phyloP scores from a whole-genome alignment of 257 asterid species.

The Salvia rosmarinus region DNA sequence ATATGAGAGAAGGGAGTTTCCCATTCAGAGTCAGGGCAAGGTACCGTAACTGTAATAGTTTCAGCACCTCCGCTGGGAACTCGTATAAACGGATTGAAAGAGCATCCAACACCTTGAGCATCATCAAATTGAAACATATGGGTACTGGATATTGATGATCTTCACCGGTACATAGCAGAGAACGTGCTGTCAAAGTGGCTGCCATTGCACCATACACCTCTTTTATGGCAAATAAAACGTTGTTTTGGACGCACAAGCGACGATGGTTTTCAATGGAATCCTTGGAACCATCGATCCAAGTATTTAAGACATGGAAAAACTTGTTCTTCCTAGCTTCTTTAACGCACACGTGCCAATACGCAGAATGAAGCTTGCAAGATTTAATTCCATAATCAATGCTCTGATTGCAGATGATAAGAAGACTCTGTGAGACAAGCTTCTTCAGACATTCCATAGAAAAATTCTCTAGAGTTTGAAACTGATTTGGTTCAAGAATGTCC shows the following conservation, averaged over 20 bases:
- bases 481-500: constrained; percentile 24
- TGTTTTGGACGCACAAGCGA: neutral
- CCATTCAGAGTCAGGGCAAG: neutral
- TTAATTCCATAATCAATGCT: neutral
- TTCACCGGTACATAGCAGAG: constrained; percentile 2
- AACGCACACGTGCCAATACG: neutral
- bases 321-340: constrained; percentile 15
- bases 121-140: neutral
- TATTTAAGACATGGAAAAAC: constrained; percentile 12
- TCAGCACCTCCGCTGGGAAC: neutral
- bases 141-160: neutral
- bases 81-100: neutral
- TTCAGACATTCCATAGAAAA: neutral
- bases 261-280: neutral
- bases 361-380: constrained; percentile 20
- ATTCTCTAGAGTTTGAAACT: neutral
- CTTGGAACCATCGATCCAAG: too few species aligned
- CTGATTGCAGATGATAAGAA: neutral
- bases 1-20: neutral
- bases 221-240: neutral
- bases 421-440: neutral
- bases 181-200: neutral
- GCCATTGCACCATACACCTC: neutral
- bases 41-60: constrained; percentile 11
- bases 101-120: constrained; percentile 5